These are phyloP conservation scores for Desmodesmus armatus DNA, from an alignment of 139 green algal genomes.

Conservation along the genomic window DNA sequence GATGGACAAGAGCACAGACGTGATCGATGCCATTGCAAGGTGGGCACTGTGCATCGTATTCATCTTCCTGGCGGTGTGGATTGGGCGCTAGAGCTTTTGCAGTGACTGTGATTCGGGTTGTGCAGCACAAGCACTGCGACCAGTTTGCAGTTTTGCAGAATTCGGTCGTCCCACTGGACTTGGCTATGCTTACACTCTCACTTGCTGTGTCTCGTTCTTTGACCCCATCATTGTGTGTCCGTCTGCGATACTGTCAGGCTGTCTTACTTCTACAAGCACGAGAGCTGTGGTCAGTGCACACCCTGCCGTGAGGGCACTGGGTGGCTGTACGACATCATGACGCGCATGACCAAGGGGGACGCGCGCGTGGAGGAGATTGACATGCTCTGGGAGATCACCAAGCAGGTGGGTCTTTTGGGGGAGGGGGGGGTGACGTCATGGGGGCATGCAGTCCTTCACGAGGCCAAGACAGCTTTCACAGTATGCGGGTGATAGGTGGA, in stretches of 20 bases:
- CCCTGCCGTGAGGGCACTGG: conserved; percentile 96
- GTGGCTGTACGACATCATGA: conserved; percentile 95
- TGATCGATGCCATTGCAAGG: conserved; percentile 94
- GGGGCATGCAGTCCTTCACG: too few species aligned
- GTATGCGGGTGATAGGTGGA: too few species aligned
- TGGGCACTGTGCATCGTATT: too few species aligned
- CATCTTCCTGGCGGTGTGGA: background rate
- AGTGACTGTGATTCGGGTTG: background rate
- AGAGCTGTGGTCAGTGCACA: conserved; percentile 98
- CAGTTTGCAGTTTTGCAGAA: background rate
- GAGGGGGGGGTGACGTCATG: too few species aligned
- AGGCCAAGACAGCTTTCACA: conserved; percentile 26
- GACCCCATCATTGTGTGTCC: background rate
- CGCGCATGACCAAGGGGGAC: conserved; percentile 82
- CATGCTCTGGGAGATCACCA: conserved; percentile 97
- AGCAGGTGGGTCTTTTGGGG: too few species aligned
- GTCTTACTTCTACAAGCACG: conserved; percentile 99
- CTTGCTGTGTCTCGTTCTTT: background rate
- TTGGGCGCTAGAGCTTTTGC: background rate
- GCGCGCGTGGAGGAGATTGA: conserved; percentile 97
- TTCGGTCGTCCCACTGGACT: background rate
- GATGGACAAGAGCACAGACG: conserved; percentile 98
- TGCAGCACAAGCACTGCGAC: background rate
- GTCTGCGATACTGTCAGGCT: conserved; percentile 58
- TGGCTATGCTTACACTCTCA: background rate